Conservation (phyloP, 1,284 basidiomycete genomes). For the Earliella scabrosa region DNA sequence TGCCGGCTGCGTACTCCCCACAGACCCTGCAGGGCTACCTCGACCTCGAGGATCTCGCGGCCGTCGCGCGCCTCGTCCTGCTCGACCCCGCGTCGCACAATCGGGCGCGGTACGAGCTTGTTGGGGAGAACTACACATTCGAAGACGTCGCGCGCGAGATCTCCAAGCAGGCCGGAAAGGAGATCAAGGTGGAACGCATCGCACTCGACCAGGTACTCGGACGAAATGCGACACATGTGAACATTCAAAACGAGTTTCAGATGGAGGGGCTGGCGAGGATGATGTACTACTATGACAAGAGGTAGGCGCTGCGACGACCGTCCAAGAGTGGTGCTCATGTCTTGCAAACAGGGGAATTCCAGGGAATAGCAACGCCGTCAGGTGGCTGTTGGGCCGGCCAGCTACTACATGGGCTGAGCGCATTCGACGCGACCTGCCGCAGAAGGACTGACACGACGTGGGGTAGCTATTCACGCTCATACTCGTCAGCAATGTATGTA, state of each 20-base stretch:
- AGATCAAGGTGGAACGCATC: constrained; percentile 21
- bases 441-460: no score
- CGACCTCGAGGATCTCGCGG: constrained; percentile 36
- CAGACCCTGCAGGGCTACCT: constrained; percentile 37
- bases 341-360: constrained; percentile 34
- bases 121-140: constrained; percentile 35
- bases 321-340: not conserved
- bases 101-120: constrained; percentile 38
- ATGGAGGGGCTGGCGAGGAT: constrained; percentile 33
- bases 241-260: constrained; percentile 20
- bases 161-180: constrained; percentile 17
- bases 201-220: constrained; percentile 20
- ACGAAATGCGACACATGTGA: constrained; percentile 13
- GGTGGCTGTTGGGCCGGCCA: constrained; percentile 38
- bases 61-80: constrained; percentile 32
- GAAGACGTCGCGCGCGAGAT: constrained; percentile 32
- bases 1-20: constrained; percentile 28
- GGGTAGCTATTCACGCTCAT: no score
- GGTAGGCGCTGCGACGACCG: constrained; percentile 23
- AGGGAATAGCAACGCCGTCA: constrained; percentile 35
- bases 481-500: no score
- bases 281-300: constrained; percentile 37
- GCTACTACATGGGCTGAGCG: constrained; percentile 30
- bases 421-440: constrained; percentile 24
- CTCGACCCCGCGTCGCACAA: constrained; percentile 34